These are phyloP conservation scores for Phytophthora lateralis DNA, from an alignment of 352 stramenopile genomes.

Conservation along the genomic window DNA sequence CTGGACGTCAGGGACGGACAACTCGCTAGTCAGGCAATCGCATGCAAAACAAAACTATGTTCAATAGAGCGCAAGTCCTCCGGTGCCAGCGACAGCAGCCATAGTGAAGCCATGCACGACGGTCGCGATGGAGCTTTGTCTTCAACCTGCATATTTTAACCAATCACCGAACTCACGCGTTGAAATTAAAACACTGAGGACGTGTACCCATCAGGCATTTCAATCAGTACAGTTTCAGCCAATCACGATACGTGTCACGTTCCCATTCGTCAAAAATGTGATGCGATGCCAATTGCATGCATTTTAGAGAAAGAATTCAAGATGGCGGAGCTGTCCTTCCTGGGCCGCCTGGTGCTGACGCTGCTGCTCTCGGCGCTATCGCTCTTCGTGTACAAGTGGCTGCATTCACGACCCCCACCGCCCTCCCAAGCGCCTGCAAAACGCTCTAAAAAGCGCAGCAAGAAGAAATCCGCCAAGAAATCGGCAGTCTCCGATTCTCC, in stretches of 20 bases:
- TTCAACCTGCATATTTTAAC: too few relatives aligned
- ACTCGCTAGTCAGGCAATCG: too few relatives aligned
- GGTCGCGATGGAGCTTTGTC: too few relatives aligned
- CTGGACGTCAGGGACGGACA: too few relatives aligned
- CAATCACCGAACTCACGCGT: too few relatives aligned
- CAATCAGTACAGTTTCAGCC: slow-evolving; percentile 3
- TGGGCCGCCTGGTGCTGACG: slow-evolving; percentile 44
- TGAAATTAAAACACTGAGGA: too few relatives aligned
- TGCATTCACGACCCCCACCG: slow-evolving; percentile 18
- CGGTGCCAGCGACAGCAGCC: too few relatives aligned
- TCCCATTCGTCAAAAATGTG: slow-evolving; percentile 2
- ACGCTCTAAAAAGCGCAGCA: slow-evolving; percentile 46
- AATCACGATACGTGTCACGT: neutral
- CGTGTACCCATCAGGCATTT: slow-evolving; percentile 3
- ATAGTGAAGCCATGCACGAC: too few relatives aligned
- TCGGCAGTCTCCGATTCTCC: slow-evolving; percentile 11
- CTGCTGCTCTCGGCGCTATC: slow-evolving; percentile 49
- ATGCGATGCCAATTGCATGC: slow-evolving; percentile 1
- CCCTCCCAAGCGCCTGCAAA: neutral
- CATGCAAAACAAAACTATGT: too few relatives aligned
- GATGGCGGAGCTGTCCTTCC: slow-evolving; percentile 46
- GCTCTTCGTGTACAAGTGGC: slow-evolving; percentile 43
- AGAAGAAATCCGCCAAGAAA: slow-evolving; percentile 57
- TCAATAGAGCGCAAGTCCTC: too few relatives aligned
- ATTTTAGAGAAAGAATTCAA: slow-evolving; percentile 22